Base-by-base conservation (phyloP, 2,329 filamentous ascomycete species). In the Hypocreales sp. region DNA sequence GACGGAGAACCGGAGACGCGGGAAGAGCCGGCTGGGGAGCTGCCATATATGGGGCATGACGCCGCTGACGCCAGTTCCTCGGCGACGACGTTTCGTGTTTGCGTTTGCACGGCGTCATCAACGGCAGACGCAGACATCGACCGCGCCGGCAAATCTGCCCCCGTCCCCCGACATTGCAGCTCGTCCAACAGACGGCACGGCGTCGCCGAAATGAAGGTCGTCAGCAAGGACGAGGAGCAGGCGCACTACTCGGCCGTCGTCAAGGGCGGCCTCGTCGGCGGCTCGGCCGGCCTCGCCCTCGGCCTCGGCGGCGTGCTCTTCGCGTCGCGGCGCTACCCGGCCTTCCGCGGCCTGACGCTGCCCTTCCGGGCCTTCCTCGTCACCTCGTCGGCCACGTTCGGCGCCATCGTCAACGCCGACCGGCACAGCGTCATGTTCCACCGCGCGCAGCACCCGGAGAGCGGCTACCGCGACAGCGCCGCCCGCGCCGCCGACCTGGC, bases 331-430 rank as follows among this genome's bases (percentile, higher is more conserved):
- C 76, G 84, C 45, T 94, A 79, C 53, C 64, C 72, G 26, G 73
- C 72, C 42, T 81, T 95, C 63, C 74, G 81, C 39, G 57, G 64
- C 38, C 74, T 98, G 35, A 93, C 87, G 0, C 48, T 94, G 1
- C 90, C 84, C 12, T 84, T 98, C 67, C 81, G 83, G 40, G 65
- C 82, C 29, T 98, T 95, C 69, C 72, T 95, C 36, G 69, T 90
- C 38, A 78, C 80, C 24, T 92, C 83, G 7, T 52, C 73, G 8
- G 74, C 71, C 25, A 94, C 90, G 4, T 93, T 93, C 48, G 65
- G 73, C 37, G 77, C 83, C 60, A 94, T 98, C 55, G 73, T 94
- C 48, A 65, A 74, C 34, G 90, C 90, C 37, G 90, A 98, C 44
- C 78, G 80, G 40, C 53, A 51, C 47, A 61, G 57, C 31, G 60